Evolutionary conservation across 2,329 filamentous ascomycete species (phyloP), one percentile per base, ranked within the genome.

Genomic region (Cercospora sp.): DNA sequence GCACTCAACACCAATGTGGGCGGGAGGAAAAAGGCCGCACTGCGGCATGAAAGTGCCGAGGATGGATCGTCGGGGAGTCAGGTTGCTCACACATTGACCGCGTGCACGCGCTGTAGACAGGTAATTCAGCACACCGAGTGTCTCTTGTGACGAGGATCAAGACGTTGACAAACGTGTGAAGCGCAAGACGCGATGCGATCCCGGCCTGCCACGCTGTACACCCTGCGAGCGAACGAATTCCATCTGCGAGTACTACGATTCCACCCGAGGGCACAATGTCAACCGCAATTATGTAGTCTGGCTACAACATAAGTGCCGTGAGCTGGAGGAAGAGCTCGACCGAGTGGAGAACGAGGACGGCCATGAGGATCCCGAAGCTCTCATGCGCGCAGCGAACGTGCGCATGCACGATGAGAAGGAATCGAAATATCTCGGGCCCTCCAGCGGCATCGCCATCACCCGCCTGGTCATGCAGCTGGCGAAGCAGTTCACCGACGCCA

Each of bases 101-200:
- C 91, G 23, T 94, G 91, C 76, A 92, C 90, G 76, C 88, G 91
- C 70, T 94, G 91, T 80, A 87, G 91, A 78, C 90, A 91, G 84
- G 91, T 92, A 82, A 78, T 7, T 20, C 18, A 51, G 45, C 45
- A 51, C 45, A 28, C 12, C 42, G 26, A 31, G 53, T n/a, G 16
- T 18, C 48, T 48, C 42, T 55, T 28, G 58, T 31, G 5, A n/a
- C 42, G 60, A 28, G 51, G 16, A 64, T 45, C 45, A 13, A 61
- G 61, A 20, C 51, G 61, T 69, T 70, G 66, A 72, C 36, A 60
- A 58, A 39, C n/a, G 42, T 33, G 60, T 66, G 67, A 77, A 96
- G 94, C 90, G 94, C 76, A 99, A 99, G 85, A 98, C 94, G 42
- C 87, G 93, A 84, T 99, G 95, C 83, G 95, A 98, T 81, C 92